Conservation (phyloP, 2,329 filamentous ascomycete species). For the Nemania serpens region DNA sequence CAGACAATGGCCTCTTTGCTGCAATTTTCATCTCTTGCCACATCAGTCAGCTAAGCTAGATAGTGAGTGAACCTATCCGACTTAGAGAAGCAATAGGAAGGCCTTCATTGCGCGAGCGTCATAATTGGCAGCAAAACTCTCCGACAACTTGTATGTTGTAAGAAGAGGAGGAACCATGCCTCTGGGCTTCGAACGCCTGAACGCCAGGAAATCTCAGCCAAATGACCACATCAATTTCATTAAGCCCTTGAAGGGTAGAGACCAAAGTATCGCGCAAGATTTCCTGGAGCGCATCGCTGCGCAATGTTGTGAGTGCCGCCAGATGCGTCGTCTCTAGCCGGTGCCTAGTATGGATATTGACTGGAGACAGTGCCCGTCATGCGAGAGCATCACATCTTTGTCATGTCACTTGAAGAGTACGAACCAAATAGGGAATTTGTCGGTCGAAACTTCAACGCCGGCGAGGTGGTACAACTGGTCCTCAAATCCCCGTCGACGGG, state of each 20-base stretch:
- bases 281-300: slow-evolving; percentile 80
- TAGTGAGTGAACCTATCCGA: too few species aligned
- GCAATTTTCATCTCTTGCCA: not conserved
- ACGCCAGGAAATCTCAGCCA: slow-evolving; percentile 73
- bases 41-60: not conserved
- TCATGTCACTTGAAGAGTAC: slow-evolving; percentile 79
- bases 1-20: too few species aligned
- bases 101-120: too few species aligned
- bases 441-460: slow-evolving; percentile 88
- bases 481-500: slow-evolving; percentile 68
- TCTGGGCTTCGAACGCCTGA: slow-evolving; percentile 77
- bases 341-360: slow-evolving; percentile 1
- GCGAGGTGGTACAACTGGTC: slow-evolving; percentile 85
- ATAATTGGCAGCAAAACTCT: not conserved
- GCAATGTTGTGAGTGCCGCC: slow-evolving; percentile 65
- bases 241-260: slow-evolving; percentile 71
- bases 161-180: slow-evolving; percentile 61
- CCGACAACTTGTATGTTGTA: not conserved
- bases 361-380: slow-evolving; percentile 65
- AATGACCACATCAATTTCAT: slow-evolving; percentile 85
- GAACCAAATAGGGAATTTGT: slow-evolving; percentile 81
- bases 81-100: too few species aligned
- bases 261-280: slow-evolving; percentile 66
- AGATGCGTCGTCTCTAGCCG: not conserved
- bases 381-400: slow-evolving; percentile 65